Conservation (phyloP, 805 yeast genomes). For the Danielia reshetovae region DNA sequence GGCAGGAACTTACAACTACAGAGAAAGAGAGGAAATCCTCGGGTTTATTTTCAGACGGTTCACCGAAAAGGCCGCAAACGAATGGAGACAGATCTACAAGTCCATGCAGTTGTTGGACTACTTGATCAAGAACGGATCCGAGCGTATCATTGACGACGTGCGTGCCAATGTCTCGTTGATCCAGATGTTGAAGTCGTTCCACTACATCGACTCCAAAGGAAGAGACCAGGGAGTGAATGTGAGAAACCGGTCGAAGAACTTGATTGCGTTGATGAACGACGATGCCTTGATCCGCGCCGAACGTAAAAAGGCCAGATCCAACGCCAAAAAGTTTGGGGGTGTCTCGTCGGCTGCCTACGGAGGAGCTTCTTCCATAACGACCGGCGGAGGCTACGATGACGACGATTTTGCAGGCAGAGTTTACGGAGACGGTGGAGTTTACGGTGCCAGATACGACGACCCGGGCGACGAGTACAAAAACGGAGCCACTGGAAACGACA, state of each 20-base stretch:
- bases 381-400: conserved; percentile 31
- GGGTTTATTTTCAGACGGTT: conserved; percentile 81
- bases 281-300: conserved; percentile 75
- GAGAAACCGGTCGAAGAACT: conserved; percentile 81
- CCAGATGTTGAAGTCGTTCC: conserved; percentile 87
- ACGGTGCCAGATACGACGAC: conserved; percentile 63
- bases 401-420: conserved; percentile 50
- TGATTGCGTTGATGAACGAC: conserved; percentile 68
- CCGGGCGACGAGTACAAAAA: conserved; percentile 42
- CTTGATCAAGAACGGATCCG: conserved; percentile 87
- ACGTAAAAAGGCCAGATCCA: conserved; percentile 85
- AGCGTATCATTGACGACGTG: conserved; percentile 92
- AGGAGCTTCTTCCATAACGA: conserved; percentile 41
- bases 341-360: conserved; percentile 55
- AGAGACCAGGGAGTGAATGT: conserved; percentile 96
- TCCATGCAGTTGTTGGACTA: conserved; percentile 89
- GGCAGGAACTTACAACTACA: conserved; percentile 83
- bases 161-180: conserved; percentile 77
- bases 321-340: conserved; percentile 79
- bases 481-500: conserved; percentile 31
- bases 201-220: conserved; percentile 89
- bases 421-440: conserved; percentile 70
- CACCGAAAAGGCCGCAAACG: conserved; percentile 92
- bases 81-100: conserved; percentile 98
- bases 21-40: conserved; percentile 75